Conservation (phyloP, 75 land plant genomes). For the Chamaecyparis obtusa region DNA sequence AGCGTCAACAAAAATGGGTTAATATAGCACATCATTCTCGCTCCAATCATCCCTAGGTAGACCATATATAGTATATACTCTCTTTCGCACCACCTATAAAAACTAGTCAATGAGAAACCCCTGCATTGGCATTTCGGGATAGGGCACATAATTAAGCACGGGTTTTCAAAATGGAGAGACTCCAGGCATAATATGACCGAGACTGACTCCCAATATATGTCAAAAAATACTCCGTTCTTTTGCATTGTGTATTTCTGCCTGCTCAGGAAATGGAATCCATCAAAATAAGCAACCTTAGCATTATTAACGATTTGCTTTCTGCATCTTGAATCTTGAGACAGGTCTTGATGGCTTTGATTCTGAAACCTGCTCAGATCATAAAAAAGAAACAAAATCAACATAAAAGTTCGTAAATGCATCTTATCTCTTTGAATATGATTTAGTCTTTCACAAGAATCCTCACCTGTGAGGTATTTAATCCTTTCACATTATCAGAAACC, state of each 20-base stretch:
- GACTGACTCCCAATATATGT: background rate
- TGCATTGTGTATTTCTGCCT: background rate
- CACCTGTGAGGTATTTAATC: conserved; percentile 1
- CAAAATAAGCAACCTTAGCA: background rate
- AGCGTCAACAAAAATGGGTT: background rate
- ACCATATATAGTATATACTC: background rate
- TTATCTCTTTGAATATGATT: background rate
- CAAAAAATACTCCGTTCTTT: background rate
- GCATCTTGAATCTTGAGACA: conserved; percentile 60
- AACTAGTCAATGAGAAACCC: background rate
- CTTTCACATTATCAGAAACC: background rate
- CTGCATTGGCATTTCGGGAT: background rate
- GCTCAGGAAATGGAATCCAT: background rate
- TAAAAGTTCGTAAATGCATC: background rate
- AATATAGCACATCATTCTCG: background rate
- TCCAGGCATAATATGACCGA: background rate
- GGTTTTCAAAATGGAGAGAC: background rate
- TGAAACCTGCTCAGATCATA: conserved; percentile 14
- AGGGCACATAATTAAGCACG: background rate
- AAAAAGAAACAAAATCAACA: background rate
- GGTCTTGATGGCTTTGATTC: conserved; percentile 41
- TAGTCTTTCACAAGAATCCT: background rate
- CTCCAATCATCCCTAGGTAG: background rate
- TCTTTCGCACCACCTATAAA: background rate
- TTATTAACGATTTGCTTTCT: conserved; percentile 21